Evolutionary conservation across 352 stramenopile species (phyloP).

Genomic region (Pythium oligandrum): DNA sequence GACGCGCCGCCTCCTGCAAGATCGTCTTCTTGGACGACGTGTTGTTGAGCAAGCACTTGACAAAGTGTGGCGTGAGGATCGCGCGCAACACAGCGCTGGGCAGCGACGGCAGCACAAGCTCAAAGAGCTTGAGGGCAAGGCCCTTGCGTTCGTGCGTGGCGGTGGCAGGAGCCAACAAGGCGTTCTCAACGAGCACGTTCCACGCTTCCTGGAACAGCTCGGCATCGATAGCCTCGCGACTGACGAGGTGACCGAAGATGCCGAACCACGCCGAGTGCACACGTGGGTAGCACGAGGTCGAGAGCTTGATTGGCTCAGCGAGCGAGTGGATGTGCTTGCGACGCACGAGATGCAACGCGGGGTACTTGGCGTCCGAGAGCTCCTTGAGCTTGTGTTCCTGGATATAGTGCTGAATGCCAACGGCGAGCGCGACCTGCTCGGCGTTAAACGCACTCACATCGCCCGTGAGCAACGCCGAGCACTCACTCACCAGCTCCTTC

Average conservation of each 20-base stretch:
- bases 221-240: constrained; percentile 33
- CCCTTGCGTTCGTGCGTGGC: constrained; percentile 77
- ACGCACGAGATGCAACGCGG: constrained; percentile 36
- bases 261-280: constrained; percentile 76
- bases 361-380: constrained; percentile 31
- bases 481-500: constrained; percentile 29
- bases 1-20: constrained; percentile 68
- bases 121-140: constrained; percentile 80
- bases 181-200: constrained; percentile 79
- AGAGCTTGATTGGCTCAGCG: constrained; percentile 57
- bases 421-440: constrained; percentile 75
- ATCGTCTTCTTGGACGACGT: constrained; percentile 77
- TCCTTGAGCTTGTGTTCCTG: constrained; percentile 30
- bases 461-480: constrained; percentile 25
- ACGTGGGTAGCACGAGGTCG: constrained; percentile 66
- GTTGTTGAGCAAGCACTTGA: constrained; percentile 85
- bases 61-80: constrained; percentile 69
- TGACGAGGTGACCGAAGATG: constrained; percentile 70
- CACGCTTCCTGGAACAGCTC: constrained; percentile 76
- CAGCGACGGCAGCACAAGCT: constrained; percentile 55
- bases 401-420: constrained; percentile 71
- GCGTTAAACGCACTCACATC: constrained; percentile 50
- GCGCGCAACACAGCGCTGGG: constrained; percentile 41
- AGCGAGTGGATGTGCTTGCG: constrained; percentile 62
- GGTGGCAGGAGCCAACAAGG: constrained; percentile 35